Percentiles rank a stretch among this genome's conserved stretches.
Conservation (phyloP, 139 green algal genomes). For the Asterochloris erici region DNA sequence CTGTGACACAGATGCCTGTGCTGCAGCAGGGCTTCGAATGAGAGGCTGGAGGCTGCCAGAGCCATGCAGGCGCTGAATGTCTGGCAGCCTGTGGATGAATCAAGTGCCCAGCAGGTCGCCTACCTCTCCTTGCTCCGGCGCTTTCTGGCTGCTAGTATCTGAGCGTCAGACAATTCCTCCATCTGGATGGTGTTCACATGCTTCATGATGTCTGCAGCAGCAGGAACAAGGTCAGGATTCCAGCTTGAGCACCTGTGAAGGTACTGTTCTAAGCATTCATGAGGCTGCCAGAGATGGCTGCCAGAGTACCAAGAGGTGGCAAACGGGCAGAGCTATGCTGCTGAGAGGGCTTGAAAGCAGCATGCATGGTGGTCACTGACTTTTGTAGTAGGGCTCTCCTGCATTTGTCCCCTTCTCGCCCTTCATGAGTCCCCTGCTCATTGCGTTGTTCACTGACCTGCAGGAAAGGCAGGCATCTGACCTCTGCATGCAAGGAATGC, state of each 20-base stretch:
- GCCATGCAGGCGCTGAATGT: background rate
- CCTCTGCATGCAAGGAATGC: background rate
- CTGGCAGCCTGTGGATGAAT: background rate
- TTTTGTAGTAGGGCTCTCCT: conserved; percentile 17
- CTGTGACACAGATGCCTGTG: no score
- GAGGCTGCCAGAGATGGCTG: background rate
- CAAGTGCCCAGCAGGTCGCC: background rate
- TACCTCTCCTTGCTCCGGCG: conserved; percentile 55
- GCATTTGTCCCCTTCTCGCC: conserved; percentile 8
- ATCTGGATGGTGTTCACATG: conserved; percentile 63
- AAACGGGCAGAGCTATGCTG: background rate
- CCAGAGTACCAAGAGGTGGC: background rate
- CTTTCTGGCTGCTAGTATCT: conserved; percentile 58
- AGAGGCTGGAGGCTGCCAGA: no score
- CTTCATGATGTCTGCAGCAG: conserved; percentile 51
- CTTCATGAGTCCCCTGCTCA: conserved; percentile 9
- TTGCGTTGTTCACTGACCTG: conserved; percentile 1
- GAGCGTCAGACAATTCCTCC: conserved; percentile 59
- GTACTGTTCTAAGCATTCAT: background rate
- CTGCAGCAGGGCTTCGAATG: no score
- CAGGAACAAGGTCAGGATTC: background rate
- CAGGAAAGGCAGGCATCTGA: no score
- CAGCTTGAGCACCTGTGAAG: background rate
- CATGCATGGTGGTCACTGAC: background rate
- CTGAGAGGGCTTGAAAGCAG: background rate